Percentiles rank a stretch among this genome's conserved stretches.
Evolutionary conservation across 2,329 filamentous ascomycete species (phyloP).

Genomic region (Penicillium concentricum): DNA sequence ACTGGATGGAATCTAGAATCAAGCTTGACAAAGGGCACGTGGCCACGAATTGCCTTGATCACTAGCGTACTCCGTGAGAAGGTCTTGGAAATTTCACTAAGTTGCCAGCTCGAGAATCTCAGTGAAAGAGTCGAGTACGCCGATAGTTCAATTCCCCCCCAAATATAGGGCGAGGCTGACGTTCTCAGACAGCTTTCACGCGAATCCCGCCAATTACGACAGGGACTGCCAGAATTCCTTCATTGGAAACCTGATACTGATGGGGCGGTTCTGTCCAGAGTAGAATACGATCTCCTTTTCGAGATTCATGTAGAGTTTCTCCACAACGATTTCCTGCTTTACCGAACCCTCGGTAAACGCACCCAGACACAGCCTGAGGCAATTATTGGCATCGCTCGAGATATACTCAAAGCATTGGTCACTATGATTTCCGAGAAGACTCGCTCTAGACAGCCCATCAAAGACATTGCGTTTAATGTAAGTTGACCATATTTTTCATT

Average conservation of each 20-base stretch:
- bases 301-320: constrained; percentile 23
- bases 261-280: not conserved
- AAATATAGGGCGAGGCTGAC: not conserved
- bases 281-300: constrained; percentile 12
- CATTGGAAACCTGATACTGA: constrained; percentile 17
- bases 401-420: constrained; percentile 23
- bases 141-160: not conserved
- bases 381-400: constrained; percentile 21
- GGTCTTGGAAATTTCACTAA: constrained; percentile 22
- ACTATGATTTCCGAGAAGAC: constrained; percentile 8
- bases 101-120: constrained; percentile 17
- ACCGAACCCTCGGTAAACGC: constrained; percentile 20
- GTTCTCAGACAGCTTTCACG: constrained; percentile 13
- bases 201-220: constrained; percentile 14
- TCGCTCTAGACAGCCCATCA: constrained; percentile 11
- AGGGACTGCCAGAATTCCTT: constrained; percentile 20
- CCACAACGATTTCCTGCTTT: constrained; percentile 27
- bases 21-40: constrained; percentile 8
- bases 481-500: not conserved
- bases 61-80: constrained; percentile 20
- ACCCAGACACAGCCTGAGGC: constrained; percentile 18
- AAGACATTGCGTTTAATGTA: constrained; percentile 19
- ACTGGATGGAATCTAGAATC: constrained; percentile 13
- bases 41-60: constrained; percentile 9
- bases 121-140: constrained; percentile 18